phyloP scores from a whole-genome alignment of 352 stramenopile genomes.

The Phytophthora constricta region DNA sequence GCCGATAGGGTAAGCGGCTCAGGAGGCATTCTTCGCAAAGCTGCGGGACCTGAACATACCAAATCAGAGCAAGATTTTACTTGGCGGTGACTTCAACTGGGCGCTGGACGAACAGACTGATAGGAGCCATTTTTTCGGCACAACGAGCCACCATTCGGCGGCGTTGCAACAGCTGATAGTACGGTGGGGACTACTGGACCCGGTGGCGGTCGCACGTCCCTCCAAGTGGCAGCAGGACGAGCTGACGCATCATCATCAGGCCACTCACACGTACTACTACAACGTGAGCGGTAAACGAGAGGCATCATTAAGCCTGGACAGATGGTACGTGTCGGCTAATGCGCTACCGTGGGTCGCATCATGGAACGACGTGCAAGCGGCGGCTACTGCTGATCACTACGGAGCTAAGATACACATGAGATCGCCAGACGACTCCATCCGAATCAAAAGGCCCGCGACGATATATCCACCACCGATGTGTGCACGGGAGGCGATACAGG shows the following conservation, averaged over 20 bases:
- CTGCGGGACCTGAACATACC: neutral
- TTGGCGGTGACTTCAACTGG: conserved; percentile 10
- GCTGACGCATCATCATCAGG: neutral
- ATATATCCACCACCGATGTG: too few relatives aligned
- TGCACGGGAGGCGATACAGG: too few relatives aligned
- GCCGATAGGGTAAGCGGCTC: too few relatives aligned
- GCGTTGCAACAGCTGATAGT: neutral
- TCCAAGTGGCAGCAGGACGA: neutral
- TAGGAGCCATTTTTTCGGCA: neutral
- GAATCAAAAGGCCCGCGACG: too few relatives aligned
- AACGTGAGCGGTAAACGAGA: neutral
- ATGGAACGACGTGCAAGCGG: conserved; percentile 32
- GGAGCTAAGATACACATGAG: neutral
- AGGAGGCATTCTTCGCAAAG: neutral
- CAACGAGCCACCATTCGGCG: neutral
- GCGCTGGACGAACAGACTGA: neutral
- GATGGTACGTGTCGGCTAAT: conserved; percentile 38
- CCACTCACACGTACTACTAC: neutral
- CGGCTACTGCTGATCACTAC: neutral
- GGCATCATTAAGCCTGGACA: neutral
- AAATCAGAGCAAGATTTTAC: neutral
- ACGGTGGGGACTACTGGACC: neutral
- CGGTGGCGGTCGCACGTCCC: neutral
- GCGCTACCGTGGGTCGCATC: conserved; percentile 45
- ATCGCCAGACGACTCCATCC: neutral